A percentile compares a stretch with the other conserved stretches of the same genome.
Conservation (phyloP, 129 eudicot species). For the Flaveria linearis region DNA sequence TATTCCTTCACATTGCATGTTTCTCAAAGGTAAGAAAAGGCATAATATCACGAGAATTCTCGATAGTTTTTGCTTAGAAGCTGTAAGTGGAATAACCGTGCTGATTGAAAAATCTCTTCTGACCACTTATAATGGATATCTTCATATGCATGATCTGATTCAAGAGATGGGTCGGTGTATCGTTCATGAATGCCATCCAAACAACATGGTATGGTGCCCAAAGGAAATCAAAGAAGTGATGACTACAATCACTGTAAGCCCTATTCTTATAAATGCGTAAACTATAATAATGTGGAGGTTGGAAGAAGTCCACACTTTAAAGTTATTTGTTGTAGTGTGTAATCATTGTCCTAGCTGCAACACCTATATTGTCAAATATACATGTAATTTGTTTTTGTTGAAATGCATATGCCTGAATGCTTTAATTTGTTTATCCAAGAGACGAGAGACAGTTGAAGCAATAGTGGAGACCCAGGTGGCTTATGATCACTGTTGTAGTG, state of each 20-base stretch:
- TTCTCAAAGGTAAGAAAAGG: background rate
- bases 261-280: background rate
- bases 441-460: background rate
- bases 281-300: background rate
- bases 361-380: background rate
- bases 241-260: background rate
- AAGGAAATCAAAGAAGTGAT: background rate
- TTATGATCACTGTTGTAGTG: background rate
- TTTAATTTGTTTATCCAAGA: background rate
- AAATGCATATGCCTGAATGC: background rate
- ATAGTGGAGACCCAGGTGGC: background rate
- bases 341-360: background rate
- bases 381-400: background rate
- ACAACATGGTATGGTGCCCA: background rate
- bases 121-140: background rate
- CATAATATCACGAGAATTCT: background rate
- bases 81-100: slow-evolving; percentile 3
- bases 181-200: background rate
- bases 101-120: slow-evolving; percentile 1
- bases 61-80: background rate
- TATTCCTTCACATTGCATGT: slow-evolving; percentile 2
- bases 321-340: background rate
- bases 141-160: slow-evolving; percentile 5
- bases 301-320: background rate
- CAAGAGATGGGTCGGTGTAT: slow-evolving; percentile 3